A percentile compares a stretch with the other conserved stretches of the same genome.
phyloP scores from a whole-genome alignment of 2,329 filamentous ascomycete species.

The Aspergillus floridensis region DNA sequence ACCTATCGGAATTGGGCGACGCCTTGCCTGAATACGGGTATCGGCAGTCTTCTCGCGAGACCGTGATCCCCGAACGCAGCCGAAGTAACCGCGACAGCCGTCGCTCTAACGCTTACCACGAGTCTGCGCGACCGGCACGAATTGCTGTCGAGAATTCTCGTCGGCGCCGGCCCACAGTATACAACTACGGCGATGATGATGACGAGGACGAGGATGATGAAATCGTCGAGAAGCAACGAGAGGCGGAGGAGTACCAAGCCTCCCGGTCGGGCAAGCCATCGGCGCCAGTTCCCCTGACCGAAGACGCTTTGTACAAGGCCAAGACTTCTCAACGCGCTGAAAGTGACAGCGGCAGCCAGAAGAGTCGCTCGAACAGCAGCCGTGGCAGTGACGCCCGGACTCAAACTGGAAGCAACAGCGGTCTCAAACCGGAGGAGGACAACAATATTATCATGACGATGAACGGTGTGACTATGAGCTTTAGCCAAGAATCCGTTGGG shows the following conservation, averaged over 20 bases:
- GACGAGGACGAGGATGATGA: conserved; percentile 18
- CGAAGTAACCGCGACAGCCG: conserved; percentile 30
- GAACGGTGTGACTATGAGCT: conserved; percentile 41
- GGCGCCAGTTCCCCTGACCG: conserved; percentile 32
- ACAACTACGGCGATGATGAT: conserved; percentile 28
- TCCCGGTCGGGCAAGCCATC: conserved; percentile 24
- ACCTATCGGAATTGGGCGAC: conserved; percentile 34
- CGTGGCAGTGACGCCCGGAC: conserved; percentile 38
- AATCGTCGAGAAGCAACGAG: conserved; percentile 39
- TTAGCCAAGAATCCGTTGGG: conserved; percentile 35
- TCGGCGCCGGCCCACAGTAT: conserved; percentile 33
- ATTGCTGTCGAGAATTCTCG: conserved; percentile 35
- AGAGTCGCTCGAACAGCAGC: conserved; percentile 43
- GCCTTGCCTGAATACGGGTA: conserved; percentile 32
- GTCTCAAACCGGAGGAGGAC: conserved; percentile 35
- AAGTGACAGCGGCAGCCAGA: conserved; percentile 43
- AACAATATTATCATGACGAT: conserved; percentile 41
- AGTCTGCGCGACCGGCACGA: conserved; percentile 29
- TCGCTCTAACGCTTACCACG: conserved; percentile 34
- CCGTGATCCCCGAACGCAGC: conserved; percentile 33
- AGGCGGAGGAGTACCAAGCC: conserved; percentile 43
- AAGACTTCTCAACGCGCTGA: conserved; percentile 30
- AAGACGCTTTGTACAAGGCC: conserved; percentile 33
- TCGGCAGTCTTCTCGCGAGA: conserved; percentile 32
- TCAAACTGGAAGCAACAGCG: conserved; percentile 32